Base-by-base conservation (phyloP, 768 basidiomycete genomes). In the Russula sp. region DNA sequence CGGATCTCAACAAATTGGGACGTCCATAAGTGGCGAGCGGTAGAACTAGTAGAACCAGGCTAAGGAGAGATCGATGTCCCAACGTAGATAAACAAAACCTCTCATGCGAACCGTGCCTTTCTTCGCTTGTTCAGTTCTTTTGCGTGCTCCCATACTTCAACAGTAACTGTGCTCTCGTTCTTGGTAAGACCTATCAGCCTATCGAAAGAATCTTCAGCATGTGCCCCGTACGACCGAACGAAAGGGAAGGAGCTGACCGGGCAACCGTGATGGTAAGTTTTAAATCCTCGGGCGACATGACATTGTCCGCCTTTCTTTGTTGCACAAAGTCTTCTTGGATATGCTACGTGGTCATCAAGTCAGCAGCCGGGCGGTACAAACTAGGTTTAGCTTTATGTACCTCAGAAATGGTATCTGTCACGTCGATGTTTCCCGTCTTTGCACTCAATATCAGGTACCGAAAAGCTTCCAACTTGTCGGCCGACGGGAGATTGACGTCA, bases 251-350 rank as follows among this genome's bases (percentile, higher is more conserved):
- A 40, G 69, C 81, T 57, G 49, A 91, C 90, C 85, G 85, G 34
- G 89, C 84, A 16, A 89, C 71, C 48, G 81, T 80, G 82, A 92
- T 88, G 56, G 83, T 75, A 56, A 80, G 80, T 60, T 88, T 80
- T 55, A 93, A 76, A 63, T 89, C 83, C 22, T 91, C 84, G 0
- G 84, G 74, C 27, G 82, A 78, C 20, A 76, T 70, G 13, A 71
- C 72, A 14, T 68, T 71, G 58, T 77, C 70, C 49, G 72, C 70
- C 70, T 77, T 77, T 54, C 80, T 73, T 55, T 75, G 73, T 60
- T 68, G 71, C 32, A 82, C 87, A 69, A 92, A 93, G 60, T 91
- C 88, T 6, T 86, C 80, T 77, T 91, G 87, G 40, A 93, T 87
- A 67, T 85, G 77, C 90, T 92, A 56, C 18, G 39, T 8, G 31